phyloP scores from a whole-genome alignment of 352 stramenopile genomes.

The Pythium brassicae region DNA sequence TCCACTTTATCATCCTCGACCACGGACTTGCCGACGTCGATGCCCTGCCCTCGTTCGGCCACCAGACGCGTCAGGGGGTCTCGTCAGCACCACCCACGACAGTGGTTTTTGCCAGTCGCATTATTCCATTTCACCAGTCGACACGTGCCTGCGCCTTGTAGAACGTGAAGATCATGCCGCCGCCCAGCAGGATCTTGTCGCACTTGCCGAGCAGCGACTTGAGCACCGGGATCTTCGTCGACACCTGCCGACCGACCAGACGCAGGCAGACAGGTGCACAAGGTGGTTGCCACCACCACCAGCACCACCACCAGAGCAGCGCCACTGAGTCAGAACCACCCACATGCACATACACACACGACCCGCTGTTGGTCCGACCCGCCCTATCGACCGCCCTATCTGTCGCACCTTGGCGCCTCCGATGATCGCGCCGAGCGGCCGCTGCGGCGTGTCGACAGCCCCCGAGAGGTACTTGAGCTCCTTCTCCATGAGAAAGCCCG shows the following conservation, averaged over 20 bases:
- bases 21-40: slow-evolving; percentile 93
- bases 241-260: slow-evolving; percentile 40
- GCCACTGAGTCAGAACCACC: too few relatives aligned
- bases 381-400: too few relatives aligned
- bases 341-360: background rate
- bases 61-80: too few relatives aligned
- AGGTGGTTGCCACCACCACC: background rate
- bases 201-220: slow-evolving; percentile 94
- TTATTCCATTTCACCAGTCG: too few relatives aligned
- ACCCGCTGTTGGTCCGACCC: too few relatives aligned
- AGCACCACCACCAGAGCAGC: too few relatives aligned
- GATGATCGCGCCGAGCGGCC: slow-evolving; percentile 94
- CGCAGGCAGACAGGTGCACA: too few relatives aligned
- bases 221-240: slow-evolving; percentile 95
- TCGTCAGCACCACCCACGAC: too few relatives aligned
- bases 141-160: slow-evolving; percentile 86
- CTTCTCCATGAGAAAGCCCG: slow-evolving; percentile 97
- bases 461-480: slow-evolving; percentile 95
- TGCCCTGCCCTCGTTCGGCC: too few relatives aligned
- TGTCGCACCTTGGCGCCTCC: slow-evolving; percentile 97
- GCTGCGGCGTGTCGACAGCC: slow-evolving; percentile 85
- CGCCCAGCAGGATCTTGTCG: slow-evolving; percentile 95
- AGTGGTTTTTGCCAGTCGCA: too few relatives aligned
- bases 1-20: slow-evolving; percentile 94
- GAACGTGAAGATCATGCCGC: slow-evolving; percentile 98